Conservation (phyloP, 1,139 yeast genomes). For the Pichia sp. region DNA sequence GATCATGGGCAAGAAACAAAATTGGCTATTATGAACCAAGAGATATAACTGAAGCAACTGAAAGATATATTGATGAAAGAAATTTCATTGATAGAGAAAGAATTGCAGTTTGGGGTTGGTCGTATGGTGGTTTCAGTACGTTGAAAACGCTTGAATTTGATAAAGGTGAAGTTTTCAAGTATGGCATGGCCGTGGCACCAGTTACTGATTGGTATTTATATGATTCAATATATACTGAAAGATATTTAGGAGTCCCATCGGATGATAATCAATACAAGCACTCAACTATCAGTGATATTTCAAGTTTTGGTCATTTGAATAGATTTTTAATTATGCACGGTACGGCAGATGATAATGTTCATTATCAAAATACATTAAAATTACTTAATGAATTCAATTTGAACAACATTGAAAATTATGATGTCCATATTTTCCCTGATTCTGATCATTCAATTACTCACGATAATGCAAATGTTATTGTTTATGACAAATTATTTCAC, state of each 20-base stretch:
- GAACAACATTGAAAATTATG: slow-evolving; percentile 69
- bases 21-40: slow-evolving; percentile 86
- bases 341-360: slow-evolving; percentile 96
- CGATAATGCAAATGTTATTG: slow-evolving; percentile 72
- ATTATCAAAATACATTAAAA: slow-evolving; percentile 76
- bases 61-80: slow-evolving; percentile 49
- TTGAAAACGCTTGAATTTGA: slow-evolving; percentile 71
- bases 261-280: slow-evolving; percentile 42
- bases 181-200: slow-evolving; percentile 86
- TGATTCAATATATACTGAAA: slow-evolving; percentile 82
- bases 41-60: slow-evolving; percentile 65
- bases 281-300: slow-evolving; percentile 41
- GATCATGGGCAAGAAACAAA: slow-evolving; percentile 57
- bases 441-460: slow-evolving; percentile 77
- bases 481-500: slow-evolving; percentile 62
- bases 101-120: slow-evolving; percentile 97
- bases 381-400: slow-evolving; percentile 65
- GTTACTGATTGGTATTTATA: slow-evolving; percentile 78
- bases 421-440: slow-evolving; percentile 87
- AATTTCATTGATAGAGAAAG: slow-evolving; percentile 51
- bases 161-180: slow-evolving; percentile 58
- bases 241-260: slow-evolving; percentile 73
- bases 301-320: slow-evolving; percentile 40
- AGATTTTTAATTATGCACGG: slow-evolving; percentile 89
- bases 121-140: slow-evolving; percentile 79